Conservation (phyloP, 139 green algal genomes). For the Haematococcus sp. region DNA sequence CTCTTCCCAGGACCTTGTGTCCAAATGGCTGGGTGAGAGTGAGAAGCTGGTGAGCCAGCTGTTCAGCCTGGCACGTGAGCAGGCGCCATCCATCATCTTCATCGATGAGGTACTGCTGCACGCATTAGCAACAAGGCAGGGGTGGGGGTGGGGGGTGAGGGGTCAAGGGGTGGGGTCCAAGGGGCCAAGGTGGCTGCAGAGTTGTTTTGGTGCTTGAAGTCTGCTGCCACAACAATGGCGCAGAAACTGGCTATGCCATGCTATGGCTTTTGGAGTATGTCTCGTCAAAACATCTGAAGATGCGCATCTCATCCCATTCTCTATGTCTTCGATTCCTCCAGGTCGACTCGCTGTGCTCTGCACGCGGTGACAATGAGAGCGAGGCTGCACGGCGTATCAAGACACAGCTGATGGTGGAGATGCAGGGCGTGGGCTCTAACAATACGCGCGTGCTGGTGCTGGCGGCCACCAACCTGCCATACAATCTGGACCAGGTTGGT, state of each 20-base stretch:
- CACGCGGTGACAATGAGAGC: conserved; percentile 87
- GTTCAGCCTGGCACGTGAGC: conserved; percentile 91
- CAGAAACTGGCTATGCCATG: too few species aligned
- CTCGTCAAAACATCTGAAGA: too few species aligned
- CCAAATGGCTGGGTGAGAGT: conserved; percentile 92
- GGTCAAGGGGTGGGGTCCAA: too few species aligned
- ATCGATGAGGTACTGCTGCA: conserved; percentile 86
- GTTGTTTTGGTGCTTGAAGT: too few species aligned
- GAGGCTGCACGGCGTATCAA: conserved; percentile 98
- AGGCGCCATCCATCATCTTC: conserved; percentile 97
- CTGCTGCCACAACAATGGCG: too few species aligned
- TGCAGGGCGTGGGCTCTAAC: conserved; percentile 71
- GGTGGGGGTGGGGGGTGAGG: too few species aligned
- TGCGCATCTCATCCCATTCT: too few species aligned
- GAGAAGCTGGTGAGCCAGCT: conserved; percentile 97
- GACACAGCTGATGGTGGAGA: conserved; percentile 98
- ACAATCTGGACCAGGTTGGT: conserved; percentile 86
- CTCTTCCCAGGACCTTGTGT: conserved; percentile 64
- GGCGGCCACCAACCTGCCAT: conserved; percentile 96
- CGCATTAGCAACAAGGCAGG: too few species aligned
- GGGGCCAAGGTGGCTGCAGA: too few species aligned
- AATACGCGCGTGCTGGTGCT: conserved; percentile 86
- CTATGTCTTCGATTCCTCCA: too few species aligned
- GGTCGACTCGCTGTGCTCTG: conserved; percentile 85
- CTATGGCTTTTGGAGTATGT: too few species aligned